Evolutionary conservation across 352 stramenopile species (phyloP).

Genomic region (Phytophthora quininea): DNA sequence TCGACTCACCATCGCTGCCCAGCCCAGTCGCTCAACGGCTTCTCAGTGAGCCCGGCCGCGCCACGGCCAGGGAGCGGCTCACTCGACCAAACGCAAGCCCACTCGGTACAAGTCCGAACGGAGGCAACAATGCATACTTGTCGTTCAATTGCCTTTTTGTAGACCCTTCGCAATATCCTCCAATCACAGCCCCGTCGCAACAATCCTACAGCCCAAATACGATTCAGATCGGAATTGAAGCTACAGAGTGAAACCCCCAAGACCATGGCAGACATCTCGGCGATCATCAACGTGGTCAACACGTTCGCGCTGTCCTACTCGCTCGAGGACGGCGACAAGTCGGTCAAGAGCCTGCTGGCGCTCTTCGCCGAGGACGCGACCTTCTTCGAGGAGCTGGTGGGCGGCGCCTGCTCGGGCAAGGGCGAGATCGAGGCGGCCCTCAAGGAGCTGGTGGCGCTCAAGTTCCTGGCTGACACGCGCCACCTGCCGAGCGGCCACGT

Average conservation of each 20-base stretch:
- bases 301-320: conserved; percentile 80
- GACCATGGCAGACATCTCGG: conserved; percentile 70
- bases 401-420: conserved; percentile 58
- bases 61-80: too few species aligned
- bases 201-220: too few species aligned
- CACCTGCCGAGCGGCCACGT: conserved; percentile 85
- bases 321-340: conserved; percentile 77
- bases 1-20: too few species aligned
- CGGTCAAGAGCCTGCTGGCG: conserved; percentile 64
- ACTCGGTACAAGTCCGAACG: too few species aligned
- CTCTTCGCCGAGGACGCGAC: conserved; percentile 78
- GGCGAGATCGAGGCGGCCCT: conserved; percentile 77
- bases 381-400: conserved; percentile 82
- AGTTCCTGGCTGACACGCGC: conserved; percentile 82
- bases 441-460: conserved; percentile 71
- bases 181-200: too few species aligned
- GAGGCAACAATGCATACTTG: too few species aligned
- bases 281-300: conserved; percentile 89
- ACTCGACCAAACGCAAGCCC: too few species aligned
- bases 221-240: conserved; percentile 28
- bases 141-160: too few species aligned
- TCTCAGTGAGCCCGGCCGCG: too few species aligned
- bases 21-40: too few species aligned
- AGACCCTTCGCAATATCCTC: too few species aligned
- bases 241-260: conserved; percentile 3